Evolutionary conservation across 1,284 basidiomycete species (phyloP), one percentile per base, ranked within the genome.

Genomic region (Naganishia liquefaciens): DNA sequence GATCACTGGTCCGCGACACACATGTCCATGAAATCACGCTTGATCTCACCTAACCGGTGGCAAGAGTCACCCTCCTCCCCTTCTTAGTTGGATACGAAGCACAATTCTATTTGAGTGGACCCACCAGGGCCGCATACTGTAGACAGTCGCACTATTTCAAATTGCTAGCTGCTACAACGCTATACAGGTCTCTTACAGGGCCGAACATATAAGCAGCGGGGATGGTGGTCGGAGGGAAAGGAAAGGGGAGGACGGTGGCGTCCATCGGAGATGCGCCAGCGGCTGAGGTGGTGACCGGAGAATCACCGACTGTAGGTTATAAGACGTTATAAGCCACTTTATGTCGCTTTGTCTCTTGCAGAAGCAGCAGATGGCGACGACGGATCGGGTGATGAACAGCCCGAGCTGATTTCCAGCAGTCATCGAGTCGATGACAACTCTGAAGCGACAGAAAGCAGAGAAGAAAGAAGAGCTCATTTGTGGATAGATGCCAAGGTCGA

Each of bases 401-500:
- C 42, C 54, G 13, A 21, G 54, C 7, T 40, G 40, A 5, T 44
- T 27, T 21, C 40, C 25, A 2, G 23, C 23, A 2, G 42, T 55
- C 23, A 44, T 43, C 21, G 54, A 44, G 21, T 23, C 27, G 23
- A 55, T 44, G 42, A 23, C 40, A n/a, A 43, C 54, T 3, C n/a
- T 55, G 25, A 43, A 43, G 40, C 54, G 54, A 15, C 1, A 55
- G 19, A 30, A 55, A 5, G 54, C 54, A 5, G 42, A 15, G 10
- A 21, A 40, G 17, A 55, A 44, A 17, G n/a, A 55, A 44, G 28
- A 55, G 54, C 25, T 55, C 54, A 2, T 49, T 23, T n/a, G 57
- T 47, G 28, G 57, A 60, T 19, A 11, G 47, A 11, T 47, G 44
- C 57, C 37, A 60, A 60, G 57, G 57, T 60, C 28, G 1, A 30